Evolutionary conservation across 225 moss, liverwort and hornwort genomes (phyloP).

Genomic region (Takakia lepidozioides): DNA sequence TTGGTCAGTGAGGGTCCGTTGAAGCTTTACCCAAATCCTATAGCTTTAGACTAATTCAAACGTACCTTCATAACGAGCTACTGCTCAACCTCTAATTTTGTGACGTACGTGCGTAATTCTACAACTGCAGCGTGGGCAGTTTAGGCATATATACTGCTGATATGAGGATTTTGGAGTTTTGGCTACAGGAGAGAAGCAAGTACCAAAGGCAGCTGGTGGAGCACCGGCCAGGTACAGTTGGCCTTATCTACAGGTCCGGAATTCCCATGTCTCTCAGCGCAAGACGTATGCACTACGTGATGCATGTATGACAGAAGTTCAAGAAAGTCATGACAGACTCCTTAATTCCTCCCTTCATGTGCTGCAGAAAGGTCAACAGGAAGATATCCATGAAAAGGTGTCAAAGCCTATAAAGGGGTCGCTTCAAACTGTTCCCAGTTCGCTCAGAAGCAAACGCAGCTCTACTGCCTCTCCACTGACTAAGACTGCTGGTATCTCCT

Average conservation of each 20-base stretch:
- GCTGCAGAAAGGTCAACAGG: slow-evolving; percentile 1
- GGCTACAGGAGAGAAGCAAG: slow-evolving; percentile 47
- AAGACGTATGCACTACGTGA: neutral
- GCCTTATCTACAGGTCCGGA: slow-evolving; percentile 14
- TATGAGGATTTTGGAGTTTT: too few species aligned
- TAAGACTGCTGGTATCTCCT: slow-evolving; percentile 1
- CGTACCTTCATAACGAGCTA: too few species aligned
- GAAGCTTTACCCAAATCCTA: too few species aligned
- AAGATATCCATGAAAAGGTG: slow-evolving; percentile 1
- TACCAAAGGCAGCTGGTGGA: slow-evolving; percentile 49
- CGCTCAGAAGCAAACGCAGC: slow-evolving; percentile 2
- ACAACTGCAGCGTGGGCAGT: too few species aligned
- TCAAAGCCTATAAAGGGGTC: neutral
- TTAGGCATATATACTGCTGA: too few species aligned
- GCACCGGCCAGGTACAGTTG: slow-evolving; percentile 21
- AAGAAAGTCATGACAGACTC: too few species aligned
- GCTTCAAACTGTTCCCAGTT: slow-evolving; percentile 3
- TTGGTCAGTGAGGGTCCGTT: neutral
- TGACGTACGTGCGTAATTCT: too few species aligned
- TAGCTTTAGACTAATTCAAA: too few species aligned
- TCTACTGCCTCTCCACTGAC: neutral
- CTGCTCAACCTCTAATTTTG: too few species aligned
- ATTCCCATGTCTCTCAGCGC: slow-evolving; percentile 17
- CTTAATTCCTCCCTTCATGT: too few species aligned
- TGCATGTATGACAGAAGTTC: too few species aligned